A percentile compares a stretch with the other conserved stretches of the same genome.
Conservation (phyloP, 176 grass and related monocot species). For the Phyllostachys edulis region DNA sequence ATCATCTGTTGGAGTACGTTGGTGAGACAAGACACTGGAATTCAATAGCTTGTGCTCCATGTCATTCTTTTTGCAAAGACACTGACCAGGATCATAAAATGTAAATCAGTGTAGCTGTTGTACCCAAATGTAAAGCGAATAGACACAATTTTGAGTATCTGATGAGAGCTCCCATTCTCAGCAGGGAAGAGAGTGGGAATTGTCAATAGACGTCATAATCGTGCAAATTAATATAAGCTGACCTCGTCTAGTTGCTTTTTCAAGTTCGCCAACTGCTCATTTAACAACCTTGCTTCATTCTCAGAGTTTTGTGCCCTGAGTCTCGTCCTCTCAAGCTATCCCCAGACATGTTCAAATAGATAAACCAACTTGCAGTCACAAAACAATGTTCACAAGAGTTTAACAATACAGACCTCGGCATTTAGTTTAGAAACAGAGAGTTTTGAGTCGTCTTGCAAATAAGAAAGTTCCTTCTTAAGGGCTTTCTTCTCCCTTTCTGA, state of each 20-base stretch:
- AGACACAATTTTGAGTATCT: constrained; percentile 4
- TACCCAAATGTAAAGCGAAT: constrained; percentile 36
- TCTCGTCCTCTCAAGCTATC: constrained; percentile 70
- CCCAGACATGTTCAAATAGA: constrained; percentile 14
- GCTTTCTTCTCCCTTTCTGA: constrained; percentile 82
- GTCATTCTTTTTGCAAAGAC: constrained; percentile 56
- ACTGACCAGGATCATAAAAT: constrained; percentile 51
- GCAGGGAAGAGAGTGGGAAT: constrained; percentile 12
- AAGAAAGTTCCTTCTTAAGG: constrained; percentile 69
- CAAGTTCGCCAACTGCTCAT: constrained; percentile 56
- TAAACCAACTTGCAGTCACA: constrained; percentile 29
- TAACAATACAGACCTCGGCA: constrained; percentile 60
- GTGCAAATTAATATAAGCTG: constrained; percentile 23
- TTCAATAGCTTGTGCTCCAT: constrained; percentile 52
- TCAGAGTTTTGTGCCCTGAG: constrained; percentile 76
- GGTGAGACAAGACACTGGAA: constrained; percentile 36
- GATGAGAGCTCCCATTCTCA: constrained; percentile 1
- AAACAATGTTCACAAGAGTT: constrained; percentile 21
- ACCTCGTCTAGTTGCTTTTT: constrained; percentile 73
- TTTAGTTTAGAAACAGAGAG: constrained; percentile 58
- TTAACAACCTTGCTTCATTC: constrained; percentile 62
- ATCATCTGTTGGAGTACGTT: constrained; percentile 60
- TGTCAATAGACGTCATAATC: not conserved
- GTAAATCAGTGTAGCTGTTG: constrained; percentile 20
- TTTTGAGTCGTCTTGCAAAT: constrained; percentile 66